phyloP scores from a whole-genome alignment of 768 basidiomycete species.

The Cystobasidiopsis lactophilus region DNA sequence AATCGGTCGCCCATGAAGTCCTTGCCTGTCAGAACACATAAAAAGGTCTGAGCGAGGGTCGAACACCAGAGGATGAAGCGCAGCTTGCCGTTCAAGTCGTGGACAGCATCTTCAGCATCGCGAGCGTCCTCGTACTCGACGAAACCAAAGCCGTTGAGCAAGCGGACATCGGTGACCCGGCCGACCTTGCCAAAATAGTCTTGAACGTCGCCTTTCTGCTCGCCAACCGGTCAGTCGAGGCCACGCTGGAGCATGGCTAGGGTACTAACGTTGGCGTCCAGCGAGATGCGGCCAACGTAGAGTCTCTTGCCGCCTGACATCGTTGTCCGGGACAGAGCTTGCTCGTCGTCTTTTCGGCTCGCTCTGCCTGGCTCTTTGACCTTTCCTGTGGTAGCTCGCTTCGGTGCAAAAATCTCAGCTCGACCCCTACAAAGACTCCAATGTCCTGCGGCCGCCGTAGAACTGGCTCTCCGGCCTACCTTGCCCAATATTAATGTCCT shows the following conservation, averaged over 20 bases:
- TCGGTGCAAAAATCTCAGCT: too few relatives aligned
- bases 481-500: too few relatives aligned
- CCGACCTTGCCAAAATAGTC: slow-evolving; percentile 1
- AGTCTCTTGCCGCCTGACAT: slow-evolving; percentile 14
- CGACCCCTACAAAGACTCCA: too few relatives aligned
- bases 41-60: background rate
- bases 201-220: background rate
- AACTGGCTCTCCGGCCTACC: too few relatives aligned
- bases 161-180: slow-evolving; percentile 15
- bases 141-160: slow-evolving; percentile 58
- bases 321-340: too few relatives aligned
- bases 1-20: slow-evolving; percentile 73
- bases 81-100: slow-evolving; percentile 33
- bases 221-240: background rate
- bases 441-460: too few relatives aligned
- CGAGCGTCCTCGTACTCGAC: slow-evolving; percentile 79
- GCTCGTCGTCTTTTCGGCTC: too few relatives aligned
- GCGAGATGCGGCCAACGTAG: slow-evolving; percentile 18
- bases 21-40: slow-evolving; percentile 43
- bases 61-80: background rate
- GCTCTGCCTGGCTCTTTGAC: too few relatives aligned
- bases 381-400: too few relatives aligned
- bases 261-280: slow-evolving; percentile 7
- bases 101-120: slow-evolving; percentile 88
- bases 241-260: slow-evolving; percentile 7